Base-by-base conservation (phyloP, 73 alveolate species). In the Tetrahymena borealis region DNA sequence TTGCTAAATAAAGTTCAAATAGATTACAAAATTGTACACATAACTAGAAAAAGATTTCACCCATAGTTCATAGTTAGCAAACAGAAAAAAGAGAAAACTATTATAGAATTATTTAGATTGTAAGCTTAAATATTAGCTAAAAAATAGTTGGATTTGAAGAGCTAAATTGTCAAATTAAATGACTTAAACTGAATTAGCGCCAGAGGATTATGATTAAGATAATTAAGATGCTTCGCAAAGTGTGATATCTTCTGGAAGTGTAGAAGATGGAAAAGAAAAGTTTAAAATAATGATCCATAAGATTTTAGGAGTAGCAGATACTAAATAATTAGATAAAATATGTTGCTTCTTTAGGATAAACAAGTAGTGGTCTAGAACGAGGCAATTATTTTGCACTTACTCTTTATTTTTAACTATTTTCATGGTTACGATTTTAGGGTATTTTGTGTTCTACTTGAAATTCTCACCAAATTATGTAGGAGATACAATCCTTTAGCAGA, bases 211-310 rank as follows among this genome's bases (percentile, higher is more conserved):
- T 60, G 85, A 60, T n/a, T 35, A 60, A 4, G 85, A 60, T 60
- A 60, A 60, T 60, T 60, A 60, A 60, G 85, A 60, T 60, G 85
- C 85, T 60, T 60, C 85, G n/a, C 85, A 60, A 60, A 60, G 85
- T 28, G 38, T 60, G 28, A 60, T 60, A 32, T 60, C 85, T 15
- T 60, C 85, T 24, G 85, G 85, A 60, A 60, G 85, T 35, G 85
- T 60, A 24, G 85, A 60, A 60, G 85, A 60, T 60, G 85, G 85
- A n/a, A 60, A 60, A 60, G 85, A 60, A 60, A 60, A 60, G 28
- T 60, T 60, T n/a, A 60, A 60, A 60, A 35, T 35, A 1, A 60
- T 60, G 85, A 60, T 60, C 4, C 36, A 60, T 60, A 60, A 60
- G 9, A 60, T 60, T 7, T 60, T 60, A 60, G 85, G 85, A 18